Conservation (phyloP, 2,329 filamentous ascomycete genomes). For the Pyrenophora seminiperda region DNA sequence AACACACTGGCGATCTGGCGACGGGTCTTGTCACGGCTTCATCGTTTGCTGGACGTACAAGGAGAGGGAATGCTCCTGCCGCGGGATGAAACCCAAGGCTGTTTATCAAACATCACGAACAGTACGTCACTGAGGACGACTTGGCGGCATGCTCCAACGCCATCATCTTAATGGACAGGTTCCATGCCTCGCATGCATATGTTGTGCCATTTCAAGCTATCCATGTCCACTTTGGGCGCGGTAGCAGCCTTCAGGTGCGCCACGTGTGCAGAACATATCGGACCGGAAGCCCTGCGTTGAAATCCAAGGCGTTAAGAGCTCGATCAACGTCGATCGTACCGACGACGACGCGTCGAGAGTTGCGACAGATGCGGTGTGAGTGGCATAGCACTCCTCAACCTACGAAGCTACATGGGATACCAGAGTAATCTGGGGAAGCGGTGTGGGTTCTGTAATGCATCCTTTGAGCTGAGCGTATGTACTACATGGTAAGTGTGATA, state of each 20-base stretch:
- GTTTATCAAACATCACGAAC: constrained; percentile 6
- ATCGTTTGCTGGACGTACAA: background rate
- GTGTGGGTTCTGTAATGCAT: too few relatives aligned
- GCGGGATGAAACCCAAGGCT: background rate
- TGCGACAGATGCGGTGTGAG: background rate
- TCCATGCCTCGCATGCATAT: constrained; percentile 15
- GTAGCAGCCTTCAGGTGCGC: constrained; percentile 10
- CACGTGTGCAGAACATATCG: constrained; percentile 15
- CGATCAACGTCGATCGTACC: background rate
- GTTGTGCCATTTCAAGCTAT: constrained; percentile 15
- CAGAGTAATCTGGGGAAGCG: too few relatives aligned
- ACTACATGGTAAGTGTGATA: too few relatives aligned
- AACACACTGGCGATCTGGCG: constrained; percentile 3
- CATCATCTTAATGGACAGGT: constrained; percentile 18
- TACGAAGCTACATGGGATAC: background rate
- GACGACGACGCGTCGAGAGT: too few relatives aligned
- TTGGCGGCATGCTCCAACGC: constrained; percentile 22
- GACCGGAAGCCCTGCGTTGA: background rate
- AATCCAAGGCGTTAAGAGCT: background rate
- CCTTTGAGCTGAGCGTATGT: too few relatives aligned
- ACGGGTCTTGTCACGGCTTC: constrained; percentile 5
- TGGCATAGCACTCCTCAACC: background rate
- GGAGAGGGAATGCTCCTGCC: background rate
- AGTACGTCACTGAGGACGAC: constrained; percentile 20
- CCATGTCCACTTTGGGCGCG: constrained; percentile 4